These are phyloP conservation scores for Quercus gilva DNA, from an alignment of 306 rosid genomes.

Conservation along the genomic window DNA sequence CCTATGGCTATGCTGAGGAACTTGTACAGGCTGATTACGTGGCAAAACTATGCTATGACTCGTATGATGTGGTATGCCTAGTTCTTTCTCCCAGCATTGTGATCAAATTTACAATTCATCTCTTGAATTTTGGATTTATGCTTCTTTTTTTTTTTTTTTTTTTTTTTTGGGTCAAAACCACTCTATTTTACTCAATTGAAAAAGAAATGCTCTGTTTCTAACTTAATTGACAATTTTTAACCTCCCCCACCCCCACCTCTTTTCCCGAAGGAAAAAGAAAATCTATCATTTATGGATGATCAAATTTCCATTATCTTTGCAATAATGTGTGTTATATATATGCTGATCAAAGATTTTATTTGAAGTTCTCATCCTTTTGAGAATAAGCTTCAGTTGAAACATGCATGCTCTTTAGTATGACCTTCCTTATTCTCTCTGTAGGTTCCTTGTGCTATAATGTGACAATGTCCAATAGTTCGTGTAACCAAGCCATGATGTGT, in stretches of 20 bases:
- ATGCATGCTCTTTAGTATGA: not conserved
- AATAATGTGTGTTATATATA: not conserved
- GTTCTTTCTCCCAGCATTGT: conserved; percentile 13
- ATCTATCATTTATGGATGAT: not conserved
- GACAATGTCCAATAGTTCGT: not conserved
- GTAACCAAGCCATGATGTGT: not conserved
- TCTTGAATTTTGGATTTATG: not conserved
- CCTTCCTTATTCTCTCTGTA: conserved; percentile 6
- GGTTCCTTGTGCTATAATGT: conserved; percentile 6
- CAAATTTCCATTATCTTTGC: not conserved
- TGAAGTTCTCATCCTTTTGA: conserved; percentile 13
- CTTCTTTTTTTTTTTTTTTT: not conserved
- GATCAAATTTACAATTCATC: conserved; percentile 6
- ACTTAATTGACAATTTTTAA: not conserved
- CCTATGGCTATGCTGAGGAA: conserved; percentile 70
- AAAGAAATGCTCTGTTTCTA: not conserved
- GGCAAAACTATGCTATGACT: conserved; percentile 64
- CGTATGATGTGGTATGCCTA: conserved; percentile 76
- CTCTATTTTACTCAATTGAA: not conserved
- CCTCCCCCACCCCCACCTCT: not conserved
- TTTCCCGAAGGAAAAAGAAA: not conserved
- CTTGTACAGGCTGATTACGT: conserved; percentile 50
- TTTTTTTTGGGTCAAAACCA: not conserved
- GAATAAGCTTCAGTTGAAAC: conserved; percentile 9
- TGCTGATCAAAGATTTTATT: conserved; percentile 12